Evolutionary conservation across 345 rosid genomes (phyloP).

Genomic region (Eucalyptus coolabah): DNA sequence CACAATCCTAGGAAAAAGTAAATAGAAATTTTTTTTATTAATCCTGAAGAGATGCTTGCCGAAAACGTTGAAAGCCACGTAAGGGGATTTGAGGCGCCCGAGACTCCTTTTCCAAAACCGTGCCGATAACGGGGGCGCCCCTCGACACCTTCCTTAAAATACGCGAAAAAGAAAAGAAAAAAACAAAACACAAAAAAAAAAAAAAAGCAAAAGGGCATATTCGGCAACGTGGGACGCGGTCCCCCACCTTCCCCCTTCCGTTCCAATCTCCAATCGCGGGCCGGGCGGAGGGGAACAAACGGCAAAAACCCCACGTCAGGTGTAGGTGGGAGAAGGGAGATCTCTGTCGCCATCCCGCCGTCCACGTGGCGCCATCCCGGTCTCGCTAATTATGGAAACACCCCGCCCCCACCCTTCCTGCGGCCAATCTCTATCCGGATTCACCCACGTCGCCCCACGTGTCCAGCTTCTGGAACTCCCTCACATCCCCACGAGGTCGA

Average conservation of each 20-base stretch:
- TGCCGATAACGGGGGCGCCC: background rate
- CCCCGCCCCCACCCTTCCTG: background rate
- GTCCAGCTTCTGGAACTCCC: conserved; percentile 10
- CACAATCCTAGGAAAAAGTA: background rate
- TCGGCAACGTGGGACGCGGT: background rate
- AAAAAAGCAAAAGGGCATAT: background rate
- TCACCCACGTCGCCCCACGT: conserved; percentile 5
- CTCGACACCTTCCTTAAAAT: background rate
- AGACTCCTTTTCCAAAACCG: background rate
- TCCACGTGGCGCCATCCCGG: conserved; percentile 11
- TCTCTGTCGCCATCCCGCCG: conserved; percentile 4
- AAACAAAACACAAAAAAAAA: rapidly evolving
- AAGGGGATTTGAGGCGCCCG: background rate
- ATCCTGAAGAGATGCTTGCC: background rate
- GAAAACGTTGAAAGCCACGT: background rate
- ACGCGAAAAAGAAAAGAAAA: rapidly evolving
- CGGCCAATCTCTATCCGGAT: background rate
- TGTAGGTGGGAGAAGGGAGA: background rate
- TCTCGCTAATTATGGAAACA: background rate
- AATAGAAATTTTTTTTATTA: too few species aligned
- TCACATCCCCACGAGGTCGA: background rate
- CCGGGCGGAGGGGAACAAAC: background rate
- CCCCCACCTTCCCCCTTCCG: background rate
- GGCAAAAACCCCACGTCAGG: background rate
- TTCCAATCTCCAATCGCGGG: conserved; percentile 1